Evolutionary conservation across 495 filamentous ascomycete genomes (phyloP).

Genomic region (Astrothelium subdiscretum): DNA sequence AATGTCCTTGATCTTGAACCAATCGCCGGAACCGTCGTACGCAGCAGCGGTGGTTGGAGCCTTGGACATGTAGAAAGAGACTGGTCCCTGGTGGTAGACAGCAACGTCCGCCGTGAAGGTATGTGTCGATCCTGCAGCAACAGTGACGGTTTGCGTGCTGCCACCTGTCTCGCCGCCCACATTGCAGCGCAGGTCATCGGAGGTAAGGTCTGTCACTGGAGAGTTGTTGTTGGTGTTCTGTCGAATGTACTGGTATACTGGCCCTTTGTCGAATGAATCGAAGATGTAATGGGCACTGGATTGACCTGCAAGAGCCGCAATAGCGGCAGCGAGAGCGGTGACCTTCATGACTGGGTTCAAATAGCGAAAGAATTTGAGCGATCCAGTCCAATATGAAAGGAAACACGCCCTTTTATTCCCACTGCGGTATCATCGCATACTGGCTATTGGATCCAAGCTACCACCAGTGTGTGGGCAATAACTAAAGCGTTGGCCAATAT

Average conservation of each 20-base stretch:
- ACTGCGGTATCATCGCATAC: no score
- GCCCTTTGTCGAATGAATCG: constrained; percentile 20
- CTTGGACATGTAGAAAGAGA: constrained; percentile 36
- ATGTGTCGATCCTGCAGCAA: constrained; percentile 41
- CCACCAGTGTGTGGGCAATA: no score
- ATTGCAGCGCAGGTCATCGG: constrained; percentile 46
- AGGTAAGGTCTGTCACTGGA: constrained; percentile 42
- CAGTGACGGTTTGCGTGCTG: constrained; percentile 34
- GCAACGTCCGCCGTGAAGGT: constrained; percentile 37
- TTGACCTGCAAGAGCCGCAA: not conserved
- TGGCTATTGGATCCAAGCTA: no score
- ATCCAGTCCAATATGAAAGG: no score
- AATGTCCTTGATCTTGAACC: constrained; percentile 27
- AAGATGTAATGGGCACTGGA: not conserved
- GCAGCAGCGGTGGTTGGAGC: constrained; percentile 10
- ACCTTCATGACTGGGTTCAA: not conserved
- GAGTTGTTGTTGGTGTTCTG: constrained; percentile 48
- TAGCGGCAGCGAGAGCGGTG: not conserved
- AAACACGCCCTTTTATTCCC: no score
- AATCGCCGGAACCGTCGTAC: constrained; percentile 18
- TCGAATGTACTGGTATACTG: constrained; percentile 41
- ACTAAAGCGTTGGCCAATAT: no score
- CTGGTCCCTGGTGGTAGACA: constrained; percentile 50
- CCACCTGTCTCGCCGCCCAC: constrained; percentile 38
- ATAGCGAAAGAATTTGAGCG: no score